Percentiles rank a stretch among this genome's conserved stretches.
Conservation (phyloP, 345 rosid genomes). For the Toxicodendron radicans region DNA sequence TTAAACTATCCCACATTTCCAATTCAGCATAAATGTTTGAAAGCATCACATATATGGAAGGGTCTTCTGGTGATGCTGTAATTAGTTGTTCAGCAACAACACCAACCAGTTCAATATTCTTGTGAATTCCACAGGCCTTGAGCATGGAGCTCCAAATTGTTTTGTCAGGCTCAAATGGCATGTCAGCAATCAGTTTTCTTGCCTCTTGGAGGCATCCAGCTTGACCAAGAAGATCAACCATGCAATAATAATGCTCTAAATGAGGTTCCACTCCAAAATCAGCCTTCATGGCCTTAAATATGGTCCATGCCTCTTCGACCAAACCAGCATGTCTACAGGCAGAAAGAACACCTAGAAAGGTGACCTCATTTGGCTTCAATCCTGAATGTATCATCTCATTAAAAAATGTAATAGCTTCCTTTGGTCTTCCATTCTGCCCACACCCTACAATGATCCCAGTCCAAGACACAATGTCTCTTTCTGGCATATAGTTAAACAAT, state of each 20-base stretch:
- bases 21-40: conserved; percentile 65
- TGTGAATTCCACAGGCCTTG: conserved; percentile 59
- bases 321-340: conserved; percentile 76
- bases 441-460: conserved; percentile 71
- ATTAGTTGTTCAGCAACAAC: conserved; percentile 45
- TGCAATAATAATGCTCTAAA: conserved; percentile 66
- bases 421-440: conserved; percentile 67
- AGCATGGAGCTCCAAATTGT: conserved; percentile 75
- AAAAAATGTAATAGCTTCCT: conserved; percentile 54
- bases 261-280: conserved; percentile 54
- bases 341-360: conserved; percentile 63
- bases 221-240: conserved; percentile 73
- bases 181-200: conserved; percentile 42
- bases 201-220: conserved; percentile 58
- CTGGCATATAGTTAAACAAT: conserved; percentile 40
- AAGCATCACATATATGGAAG: conserved; percentile 57
- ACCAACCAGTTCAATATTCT: conserved; percentile 41
- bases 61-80: conserved; percentile 43
- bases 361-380: conserved; percentile 67
- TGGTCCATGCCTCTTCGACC: conserved; percentile 48
- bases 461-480: conserved; percentile 66
- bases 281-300: conserved; percentile 50
- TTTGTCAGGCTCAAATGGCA: conserved; percentile 65
- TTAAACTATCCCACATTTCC: conserved; percentile 64
- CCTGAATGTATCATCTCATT: conserved; percentile 49